Percentiles rank a stretch among this genome's conserved stretches.
Conservation (phyloP, 257 asterid genomes). For the Solanum pinnatisectum region DNA sequence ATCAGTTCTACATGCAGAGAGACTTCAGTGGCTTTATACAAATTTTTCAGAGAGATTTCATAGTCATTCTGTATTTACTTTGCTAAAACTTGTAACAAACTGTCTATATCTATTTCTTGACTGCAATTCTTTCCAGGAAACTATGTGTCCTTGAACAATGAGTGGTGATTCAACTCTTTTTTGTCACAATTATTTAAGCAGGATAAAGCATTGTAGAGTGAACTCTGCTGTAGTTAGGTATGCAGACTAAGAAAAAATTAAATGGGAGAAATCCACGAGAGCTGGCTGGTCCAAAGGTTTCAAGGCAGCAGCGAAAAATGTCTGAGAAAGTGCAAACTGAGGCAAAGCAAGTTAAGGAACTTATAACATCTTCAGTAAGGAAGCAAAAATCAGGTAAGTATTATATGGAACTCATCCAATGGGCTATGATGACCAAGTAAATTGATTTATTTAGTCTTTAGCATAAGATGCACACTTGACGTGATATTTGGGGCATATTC, state of each 20-base stretch:
- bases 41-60: background rate
- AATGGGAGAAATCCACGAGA: constrained; percentile 46
- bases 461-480: background rate
- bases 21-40: background rate
- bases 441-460: background rate
- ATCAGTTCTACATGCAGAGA: background rate
- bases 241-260: constrained; percentile 68
- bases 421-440: background rate
- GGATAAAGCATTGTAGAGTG: constrained; percentile 17
- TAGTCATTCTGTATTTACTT: background rate
- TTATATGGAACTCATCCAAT: background rate
- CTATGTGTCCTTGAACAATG: background rate
- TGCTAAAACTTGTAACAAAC: background rate
- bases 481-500: background rate
- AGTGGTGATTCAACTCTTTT: background rate
- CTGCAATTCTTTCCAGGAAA: background rate
- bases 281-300: constrained; percentile 48
- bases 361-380: constrained; percentile 84
- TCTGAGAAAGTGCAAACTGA: constrained; percentile 51
- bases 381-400: constrained; percentile 72
- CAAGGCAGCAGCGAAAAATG: constrained; percentile 54
- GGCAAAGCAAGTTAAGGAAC: constrained; percentile 59
- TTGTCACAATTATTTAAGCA: background rate
- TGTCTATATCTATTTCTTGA: background rate
- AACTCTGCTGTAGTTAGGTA: constrained; percentile 18